phyloP scores from a whole-genome alignment of 225 moss, liverwort and hornwort species.

The Pseudoscleropodium purum region DNA sequence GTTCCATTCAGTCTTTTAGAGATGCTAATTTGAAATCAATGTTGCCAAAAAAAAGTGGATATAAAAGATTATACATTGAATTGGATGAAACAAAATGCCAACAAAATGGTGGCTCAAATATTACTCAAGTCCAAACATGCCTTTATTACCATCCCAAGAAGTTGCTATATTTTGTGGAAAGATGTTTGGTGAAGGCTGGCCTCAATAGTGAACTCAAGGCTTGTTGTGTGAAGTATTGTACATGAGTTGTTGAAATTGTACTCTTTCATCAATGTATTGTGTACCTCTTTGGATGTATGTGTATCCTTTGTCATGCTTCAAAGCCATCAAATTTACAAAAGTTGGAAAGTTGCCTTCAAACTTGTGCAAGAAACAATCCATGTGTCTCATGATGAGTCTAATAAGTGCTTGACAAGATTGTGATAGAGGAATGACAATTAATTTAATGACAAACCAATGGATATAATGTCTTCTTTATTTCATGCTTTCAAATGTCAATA shows the following conservation, averaged over 20 bases:
- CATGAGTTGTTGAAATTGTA: neutral
- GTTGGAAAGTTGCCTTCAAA: neutral
- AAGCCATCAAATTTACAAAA: neutral
- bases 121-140: accelerated
- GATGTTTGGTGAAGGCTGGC: neutral
- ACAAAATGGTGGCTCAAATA: neutral
- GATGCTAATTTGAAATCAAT: neutral
- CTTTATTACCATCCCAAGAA: neutral
- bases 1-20: accelerated
- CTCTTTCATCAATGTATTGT: neutral
- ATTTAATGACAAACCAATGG: neutral
- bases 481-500: neutral
- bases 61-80: neutral
- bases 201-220: neutral
- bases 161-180: neutral
- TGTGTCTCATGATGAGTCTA: neutral
- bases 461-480: neutral
- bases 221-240: neutral
- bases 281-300: neutral
- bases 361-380: accelerated
- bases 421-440: neutral
- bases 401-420: neutral
- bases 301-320: neutral
- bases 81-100: neutral
- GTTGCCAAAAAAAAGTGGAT: neutral